Conservation (phyloP, 371 early-diverging fungal genomes). For the Ordospora colligata region DNA sequence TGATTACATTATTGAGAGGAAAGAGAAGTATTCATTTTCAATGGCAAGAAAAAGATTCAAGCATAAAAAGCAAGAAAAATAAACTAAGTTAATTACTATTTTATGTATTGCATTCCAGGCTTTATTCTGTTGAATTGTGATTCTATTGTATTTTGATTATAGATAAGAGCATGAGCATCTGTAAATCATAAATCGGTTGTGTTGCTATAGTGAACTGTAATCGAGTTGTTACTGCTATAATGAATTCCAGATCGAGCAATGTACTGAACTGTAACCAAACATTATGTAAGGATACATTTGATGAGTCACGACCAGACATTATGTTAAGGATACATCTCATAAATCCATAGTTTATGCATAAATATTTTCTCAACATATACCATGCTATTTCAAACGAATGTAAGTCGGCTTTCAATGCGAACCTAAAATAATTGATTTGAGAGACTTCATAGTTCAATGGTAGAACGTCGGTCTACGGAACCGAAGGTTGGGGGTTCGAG, state of each 20-base stretch:
- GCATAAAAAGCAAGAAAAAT: not conserved
- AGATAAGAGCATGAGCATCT: no score
- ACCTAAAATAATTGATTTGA: no score
- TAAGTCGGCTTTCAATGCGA: no score
- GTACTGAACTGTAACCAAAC: no score
- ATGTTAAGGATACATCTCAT: no score
- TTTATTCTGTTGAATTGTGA: not conserved
- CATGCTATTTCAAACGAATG: no score
- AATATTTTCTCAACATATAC: no score
- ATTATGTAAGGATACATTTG: no score
- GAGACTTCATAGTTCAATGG: conserved; percentile 36
- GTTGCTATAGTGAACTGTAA: not conserved
- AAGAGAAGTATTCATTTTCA: conserved; percentile 18
- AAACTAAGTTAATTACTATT: not conserved
- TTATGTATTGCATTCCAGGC: not conserved
- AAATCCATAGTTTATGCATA: no score
- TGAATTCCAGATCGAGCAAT: no score
- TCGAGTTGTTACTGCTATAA: no score
- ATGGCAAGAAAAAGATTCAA: not conserved
- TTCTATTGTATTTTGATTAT: not conserved
- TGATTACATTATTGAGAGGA: conserved; percentile 45
- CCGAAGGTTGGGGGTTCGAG: conserved; percentile 42
- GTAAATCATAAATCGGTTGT: not conserved
- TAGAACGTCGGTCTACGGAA: conserved; percentile 39
- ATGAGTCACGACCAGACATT: no score